phyloP scores from a whole-genome alignment of 345 rosid genomes.

The Brassica cretica region DNA sequence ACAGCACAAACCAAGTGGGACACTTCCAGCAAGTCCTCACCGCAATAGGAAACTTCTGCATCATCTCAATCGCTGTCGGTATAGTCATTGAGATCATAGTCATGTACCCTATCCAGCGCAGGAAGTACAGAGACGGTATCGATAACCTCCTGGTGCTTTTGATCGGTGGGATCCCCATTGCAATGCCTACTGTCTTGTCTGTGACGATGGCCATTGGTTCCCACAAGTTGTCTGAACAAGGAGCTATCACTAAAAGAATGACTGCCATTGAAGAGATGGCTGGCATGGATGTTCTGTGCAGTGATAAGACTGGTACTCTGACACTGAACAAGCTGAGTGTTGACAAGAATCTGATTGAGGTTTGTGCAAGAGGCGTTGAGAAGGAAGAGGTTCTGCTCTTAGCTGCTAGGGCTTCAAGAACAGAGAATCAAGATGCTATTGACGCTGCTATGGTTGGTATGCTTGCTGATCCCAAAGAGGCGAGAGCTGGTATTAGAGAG shows the following conservation, averaged over 20 bases:
- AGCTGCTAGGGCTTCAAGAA: conserved; percentile 56
- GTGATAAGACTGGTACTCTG: background rate
- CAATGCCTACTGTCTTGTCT: background rate
- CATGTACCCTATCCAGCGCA: background rate
- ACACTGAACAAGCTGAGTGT: background rate
- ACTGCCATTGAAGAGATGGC: background rate
- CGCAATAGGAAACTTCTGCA: conserved; percentile 3
- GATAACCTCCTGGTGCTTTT: background rate
- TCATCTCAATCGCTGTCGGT: background rate
- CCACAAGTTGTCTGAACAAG: conserved; percentile 1
- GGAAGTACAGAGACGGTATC: background rate
- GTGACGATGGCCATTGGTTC: background rate
- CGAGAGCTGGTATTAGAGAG: conserved; percentile 77
- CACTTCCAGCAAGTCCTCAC: background rate
- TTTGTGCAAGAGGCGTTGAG: background rate
- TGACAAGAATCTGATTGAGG: conserved; percentile 1
- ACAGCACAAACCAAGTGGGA: background rate
- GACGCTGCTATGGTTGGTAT: background rate
- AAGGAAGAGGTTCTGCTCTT: background rate
- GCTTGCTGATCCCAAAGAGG: conserved; percentile 40
- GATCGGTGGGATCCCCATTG: conserved; percentile 1
- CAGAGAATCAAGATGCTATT: conserved; percentile 39
- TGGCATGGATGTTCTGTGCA: background rate
- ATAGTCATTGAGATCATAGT: background rate
- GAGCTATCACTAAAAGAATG: background rate